Conservation (phyloP, 1,284 basidiomycete species). For the Phaffia rhodozyma region DNA sequence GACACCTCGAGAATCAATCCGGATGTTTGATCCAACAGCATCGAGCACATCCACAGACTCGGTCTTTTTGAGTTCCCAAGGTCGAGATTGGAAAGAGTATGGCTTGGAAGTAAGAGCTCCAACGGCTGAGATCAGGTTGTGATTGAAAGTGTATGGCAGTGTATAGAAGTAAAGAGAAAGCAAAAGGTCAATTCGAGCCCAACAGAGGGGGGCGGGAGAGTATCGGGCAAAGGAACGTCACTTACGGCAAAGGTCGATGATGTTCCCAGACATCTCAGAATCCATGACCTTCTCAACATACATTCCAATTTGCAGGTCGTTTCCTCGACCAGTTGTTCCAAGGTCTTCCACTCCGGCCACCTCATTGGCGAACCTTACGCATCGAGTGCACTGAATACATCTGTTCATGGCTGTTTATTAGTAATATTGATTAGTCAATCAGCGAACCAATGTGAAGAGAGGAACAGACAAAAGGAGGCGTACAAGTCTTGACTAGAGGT, state of each 20-base stretch:
- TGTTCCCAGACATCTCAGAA: conserved; percentile 94
- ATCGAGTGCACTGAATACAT: conserved; percentile 99
- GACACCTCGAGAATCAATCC: conserved; percentile 87
- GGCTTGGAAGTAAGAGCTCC: conserved; percentile 97
- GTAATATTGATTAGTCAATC: background rate
- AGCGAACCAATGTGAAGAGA: background rate
- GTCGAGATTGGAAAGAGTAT: conserved; percentile 90
- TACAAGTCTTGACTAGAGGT: conserved; percentile 84
- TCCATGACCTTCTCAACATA: conserved; percentile 97
- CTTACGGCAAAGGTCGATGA: conserved; percentile 74
- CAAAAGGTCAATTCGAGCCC: background rate
- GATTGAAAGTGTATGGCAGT: background rate
- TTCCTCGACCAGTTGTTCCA: conserved; percentile 92
- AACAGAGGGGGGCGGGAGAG: too few species aligned
- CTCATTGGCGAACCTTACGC: conserved; percentile 97
- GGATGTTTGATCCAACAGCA: conserved; percentile 95
- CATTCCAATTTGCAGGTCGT: conserved; percentile 97
- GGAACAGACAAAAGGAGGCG: background rate
- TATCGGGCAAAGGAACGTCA: background rate
- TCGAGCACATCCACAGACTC: conserved; percentile 97
- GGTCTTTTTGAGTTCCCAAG: conserved; percentile 98
- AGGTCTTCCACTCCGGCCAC: conserved; percentile 97
- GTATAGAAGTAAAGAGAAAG: background rate
- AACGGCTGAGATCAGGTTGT: conserved; percentile 52
- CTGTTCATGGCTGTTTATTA: background rate